These are phyloP conservation scores for Gnomoniopsis smithogilvyi DNA, from an alignment of 2,329 filamentous ascomycete genomes.

Conservation along the genomic window DNA sequence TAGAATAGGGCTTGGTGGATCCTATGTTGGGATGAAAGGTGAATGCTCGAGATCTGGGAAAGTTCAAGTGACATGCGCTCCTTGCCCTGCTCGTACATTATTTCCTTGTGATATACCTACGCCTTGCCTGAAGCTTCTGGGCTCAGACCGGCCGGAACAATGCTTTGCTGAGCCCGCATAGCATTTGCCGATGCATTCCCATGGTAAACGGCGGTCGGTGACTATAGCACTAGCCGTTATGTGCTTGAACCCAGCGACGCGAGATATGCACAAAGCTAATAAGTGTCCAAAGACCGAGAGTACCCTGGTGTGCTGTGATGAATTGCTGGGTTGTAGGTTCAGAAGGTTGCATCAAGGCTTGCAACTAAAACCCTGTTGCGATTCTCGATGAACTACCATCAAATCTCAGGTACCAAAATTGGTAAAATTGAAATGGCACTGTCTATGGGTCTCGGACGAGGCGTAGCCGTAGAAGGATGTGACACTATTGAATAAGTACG, in stretches of 20 bases:
- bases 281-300: not conserved
- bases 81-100: not conserved
- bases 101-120: not conserved
- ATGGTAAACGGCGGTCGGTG: not conserved
- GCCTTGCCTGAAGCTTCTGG: not conserved
- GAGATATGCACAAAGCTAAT: not conserved
- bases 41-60: not conserved
- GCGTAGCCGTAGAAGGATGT: not conserved
- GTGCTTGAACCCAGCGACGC: not conserved
- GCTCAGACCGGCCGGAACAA: not conserved
- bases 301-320: not conserved
- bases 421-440: not conserved
- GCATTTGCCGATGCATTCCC: not conserved
- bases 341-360: not conserved
- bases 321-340: not conserved
- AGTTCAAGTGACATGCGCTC: not conserved
- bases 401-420: not conserved
- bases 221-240: not conserved
- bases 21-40: slow-evolving; percentile 10
- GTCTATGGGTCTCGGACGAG: not conserved
- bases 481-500: not conserved
- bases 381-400: not conserved
- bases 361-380: not conserved
- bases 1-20: slow-evolving; percentile 11
- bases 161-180: not conserved